Base-by-base conservation (phyloP, 441 rosid species). In the Euphorbia corollata region DNA sequence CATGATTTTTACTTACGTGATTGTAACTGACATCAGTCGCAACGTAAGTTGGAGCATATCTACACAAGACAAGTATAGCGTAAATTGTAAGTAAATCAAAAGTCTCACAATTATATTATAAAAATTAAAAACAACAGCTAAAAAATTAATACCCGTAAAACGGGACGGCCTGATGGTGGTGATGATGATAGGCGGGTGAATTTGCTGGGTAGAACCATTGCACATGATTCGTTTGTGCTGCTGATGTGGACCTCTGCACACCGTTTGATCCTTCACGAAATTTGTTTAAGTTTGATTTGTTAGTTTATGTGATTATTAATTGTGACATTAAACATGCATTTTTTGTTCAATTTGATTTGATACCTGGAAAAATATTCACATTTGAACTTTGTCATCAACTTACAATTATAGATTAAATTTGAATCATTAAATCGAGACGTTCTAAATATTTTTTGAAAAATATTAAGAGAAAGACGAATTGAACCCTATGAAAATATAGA, bases 151-250 rank as follows among this genome's bases (percentile, higher is more conserved):
- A 89, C 93, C 98, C 98, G 47, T 83, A 88, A 74, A 77, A 88
- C 32, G 97, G 86, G 69, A 88, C 75, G 71, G 90, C 74, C 68
- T 82, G 91, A 58, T 77, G 85, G 51, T 77, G 89, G 7, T 62
- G 50, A 2, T 81, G 90, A 8, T 76, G 94, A 59, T 78, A 23
- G 16, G 90, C 68, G 23, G 86, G 68, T 64, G 82, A 54, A 24
- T 86, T 85, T 0, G 83, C 75, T 1, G 87, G 95, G 59, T 88
- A 92, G 68, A 84, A 88, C 96, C 93, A 87, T 67, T 85, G 98
- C 73, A 83, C 78, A 27, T 81, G 95, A 77, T 80, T 82, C 30
- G 83, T 77, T 16, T 83, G 84, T 32, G 86, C 77, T 64, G 84
- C 65, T 73, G 85, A 71, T 41, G 82, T 66, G 69, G 83, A 68